These are phyloP conservation scores for Peniophora sp. DNA, from an alignment of 1,284 basidiomycete genomes.

Conservation along the genomic window DNA sequence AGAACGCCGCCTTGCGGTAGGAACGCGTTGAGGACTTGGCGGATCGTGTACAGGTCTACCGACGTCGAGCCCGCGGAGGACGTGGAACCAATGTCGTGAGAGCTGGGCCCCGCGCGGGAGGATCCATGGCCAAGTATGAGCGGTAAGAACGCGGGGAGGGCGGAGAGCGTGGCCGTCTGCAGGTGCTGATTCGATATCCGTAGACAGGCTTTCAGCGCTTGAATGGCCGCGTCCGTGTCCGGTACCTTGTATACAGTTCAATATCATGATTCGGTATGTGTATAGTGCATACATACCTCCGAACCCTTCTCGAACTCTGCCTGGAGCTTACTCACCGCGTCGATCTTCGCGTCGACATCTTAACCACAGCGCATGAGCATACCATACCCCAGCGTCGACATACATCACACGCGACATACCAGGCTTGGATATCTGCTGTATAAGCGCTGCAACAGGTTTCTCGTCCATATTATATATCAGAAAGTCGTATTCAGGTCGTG, in stretches of 20 bases:
- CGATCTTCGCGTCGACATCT: constrained; percentile 76
- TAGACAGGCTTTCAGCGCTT: constrained; percentile 65
- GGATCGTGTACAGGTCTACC: constrained; percentile 51
- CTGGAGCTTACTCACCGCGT: constrained; percentile 71
- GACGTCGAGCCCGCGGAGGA: constrained; percentile 34
- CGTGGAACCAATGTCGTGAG: constrained; percentile 38
- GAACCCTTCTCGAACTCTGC: constrained; percentile 58
- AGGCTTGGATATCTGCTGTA: constrained; percentile 33
- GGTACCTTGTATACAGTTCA: constrained; percentile 38
- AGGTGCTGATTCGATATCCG: constrained; percentile 78
- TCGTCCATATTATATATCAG: constrained; percentile 33
- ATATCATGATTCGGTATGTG: not conserved
- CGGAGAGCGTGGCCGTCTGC: constrained; percentile 62
- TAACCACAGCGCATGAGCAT: constrained; percentile 10
- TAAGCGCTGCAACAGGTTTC: constrained; percentile 49
- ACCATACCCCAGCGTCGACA: too few species aligned
- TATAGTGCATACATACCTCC: constrained; percentile 55
- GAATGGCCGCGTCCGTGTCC: constrained; percentile 62
- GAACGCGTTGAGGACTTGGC: constrained; percentile 58
- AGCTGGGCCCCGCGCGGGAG: constrained; percentile 20
- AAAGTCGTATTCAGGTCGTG: constrained; percentile 1
- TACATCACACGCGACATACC: constrained; percentile 7
- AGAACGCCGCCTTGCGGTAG: constrained; percentile 69
- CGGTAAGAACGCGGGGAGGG: constrained; percentile 55
- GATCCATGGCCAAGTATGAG: constrained; percentile 41